Evolutionary conservation across 164 flowering plant species (phyloP).

Genomic region (Brasenia schreberi): DNA sequence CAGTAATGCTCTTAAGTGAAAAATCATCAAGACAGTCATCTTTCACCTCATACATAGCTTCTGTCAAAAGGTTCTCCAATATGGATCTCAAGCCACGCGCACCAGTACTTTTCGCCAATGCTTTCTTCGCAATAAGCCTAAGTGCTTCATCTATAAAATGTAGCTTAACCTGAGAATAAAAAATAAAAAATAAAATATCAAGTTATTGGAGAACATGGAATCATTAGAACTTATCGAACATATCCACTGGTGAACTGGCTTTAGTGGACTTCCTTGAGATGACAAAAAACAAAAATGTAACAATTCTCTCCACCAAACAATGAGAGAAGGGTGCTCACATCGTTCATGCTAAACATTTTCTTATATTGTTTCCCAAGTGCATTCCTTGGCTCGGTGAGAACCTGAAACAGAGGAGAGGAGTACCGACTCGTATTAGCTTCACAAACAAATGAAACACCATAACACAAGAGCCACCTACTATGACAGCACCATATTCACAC

Average conservation of each 20-base stretch:
- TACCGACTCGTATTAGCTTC: neutral
- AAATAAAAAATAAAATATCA: neutral
- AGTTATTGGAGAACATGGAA: neutral
- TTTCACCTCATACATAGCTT: constrained; percentile 95
- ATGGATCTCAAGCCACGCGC: constrained; percentile 89
- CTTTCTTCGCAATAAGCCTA: constrained; percentile 68
- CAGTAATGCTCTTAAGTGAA: neutral
- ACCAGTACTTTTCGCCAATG: constrained; percentile 91
- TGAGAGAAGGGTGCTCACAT: constrained; percentile 37
- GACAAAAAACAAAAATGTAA: neutral
- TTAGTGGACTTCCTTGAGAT: neutral
- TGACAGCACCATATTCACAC: too few relatives aligned
- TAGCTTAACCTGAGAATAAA: constrained; percentile 63
- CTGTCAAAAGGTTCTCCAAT: constrained; percentile 74
- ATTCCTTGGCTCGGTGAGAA: constrained; percentile 86
- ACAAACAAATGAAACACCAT: neutral
- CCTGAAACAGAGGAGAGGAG: constrained; percentile 23
- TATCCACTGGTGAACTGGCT: too few relatives aligned
- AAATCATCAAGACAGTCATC: neutral
- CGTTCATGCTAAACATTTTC: constrained; percentile 88
- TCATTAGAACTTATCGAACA: too few relatives aligned
- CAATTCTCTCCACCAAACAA: neutral
- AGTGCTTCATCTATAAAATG: constrained; percentile 84
- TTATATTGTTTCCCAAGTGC: constrained; percentile 97
- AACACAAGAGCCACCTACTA: too few relatives aligned